Conservation (phyloP, 129 eudicot species). For the sunflower (Helianthus annuus) region HanXRQr2.0-SUNRISE NC_035439.2:89858253-89858752, state of each 20-base stretch:
- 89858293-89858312: not conserved
- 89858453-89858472: slow-evolving; percentile 23
- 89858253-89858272: slow-evolving; percentile 43
- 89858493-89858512: no score
- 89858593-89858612: not conserved
- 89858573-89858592: not conserved
- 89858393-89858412: slow-evolving; percentile 39
- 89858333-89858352: slow-evolving; percentile 41
- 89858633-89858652: not conserved
- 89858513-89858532: not conserved
- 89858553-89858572: not conserved
- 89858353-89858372: slow-evolving; percentile 37
- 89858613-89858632: slow-evolving; percentile 3
- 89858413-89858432: slow-evolving; percentile 28
- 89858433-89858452: slow-evolving; percentile 16
- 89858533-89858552: not conserved
- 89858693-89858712: slow-evolving; percentile 36
- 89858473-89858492: not conserved
- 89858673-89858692: slow-evolving; percentile 4
- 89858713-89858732: slow-evolving; percentile 55
- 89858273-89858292: slow-evolving; percentile 49
- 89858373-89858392: slow-evolving; percentile 12
- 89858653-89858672: not conserved
- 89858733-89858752: slow-evolving; percentile 69
- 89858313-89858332: not conserved